These are phyloP conservation scores for Trifolium subterraneum DNA, from an alignment of 306 rosid species.

Conservation along the genomic window DNA sequence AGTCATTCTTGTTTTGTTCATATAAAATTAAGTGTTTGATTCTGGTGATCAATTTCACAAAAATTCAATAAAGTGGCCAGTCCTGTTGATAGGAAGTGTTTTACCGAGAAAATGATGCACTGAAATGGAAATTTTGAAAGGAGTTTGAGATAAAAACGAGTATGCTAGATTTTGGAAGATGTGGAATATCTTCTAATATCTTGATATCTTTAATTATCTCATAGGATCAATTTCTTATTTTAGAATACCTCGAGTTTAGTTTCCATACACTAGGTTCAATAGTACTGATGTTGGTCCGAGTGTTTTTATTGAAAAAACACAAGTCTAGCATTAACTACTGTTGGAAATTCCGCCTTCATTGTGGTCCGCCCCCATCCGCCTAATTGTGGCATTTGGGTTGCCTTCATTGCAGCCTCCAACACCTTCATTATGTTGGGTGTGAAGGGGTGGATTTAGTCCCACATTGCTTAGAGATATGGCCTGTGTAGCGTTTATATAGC, in stretches of 20 bases:
- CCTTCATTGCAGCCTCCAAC: too few relatives aligned
- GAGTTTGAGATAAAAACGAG: slow-evolving; percentile 2
- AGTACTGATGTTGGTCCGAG: neutral
- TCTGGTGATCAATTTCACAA: neutral
- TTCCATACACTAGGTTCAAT: neutral
- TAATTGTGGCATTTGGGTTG: too few relatives aligned
- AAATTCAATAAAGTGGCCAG: neutral
- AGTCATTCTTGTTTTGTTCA: slow-evolving; percentile 8
- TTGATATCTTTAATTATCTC: neutral
- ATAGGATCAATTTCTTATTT: neutral
- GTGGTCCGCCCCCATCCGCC: too few relatives aligned
- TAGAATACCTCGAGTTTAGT: neutral
- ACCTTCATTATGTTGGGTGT: too few relatives aligned
- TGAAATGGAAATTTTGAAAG: neutral
- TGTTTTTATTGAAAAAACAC: neutral
- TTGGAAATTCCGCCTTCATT: too few relatives aligned
- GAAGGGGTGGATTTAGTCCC: too few relatives aligned
- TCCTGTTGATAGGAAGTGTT: neutral
- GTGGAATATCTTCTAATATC: neutral
- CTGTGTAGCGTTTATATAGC: too few relatives aligned
- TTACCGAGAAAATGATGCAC: neutral
- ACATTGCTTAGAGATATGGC: too few relatives aligned
- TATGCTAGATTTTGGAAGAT: neutral
- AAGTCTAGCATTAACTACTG: neutral
- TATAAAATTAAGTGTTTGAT: neutral